Evolutionary conservation across 2,329 filamentous ascomycete genomes (phyloP), one percentile per base, ranked within the genome.

Genomic region (Colletotrichum magnum): DNA sequence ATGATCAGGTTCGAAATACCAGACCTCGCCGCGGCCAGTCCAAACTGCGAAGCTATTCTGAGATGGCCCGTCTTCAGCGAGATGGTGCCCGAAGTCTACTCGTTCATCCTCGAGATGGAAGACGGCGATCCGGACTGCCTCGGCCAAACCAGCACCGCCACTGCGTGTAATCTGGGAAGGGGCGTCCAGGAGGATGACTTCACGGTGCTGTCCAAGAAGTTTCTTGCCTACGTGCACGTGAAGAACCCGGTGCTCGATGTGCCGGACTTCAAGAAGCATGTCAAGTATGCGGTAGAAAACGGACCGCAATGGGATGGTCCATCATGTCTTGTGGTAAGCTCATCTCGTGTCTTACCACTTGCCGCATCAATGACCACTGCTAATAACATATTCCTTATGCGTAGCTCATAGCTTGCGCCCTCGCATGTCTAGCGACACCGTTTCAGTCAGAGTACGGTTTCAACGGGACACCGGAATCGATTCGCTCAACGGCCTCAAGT

Each of bases 211-310:
- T 73, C 75, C 16, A 72, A 77, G 36, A 72, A 63, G 6, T 79
- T 79, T 51, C 66, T 79, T 15, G 60, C 73, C 3, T 77, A 77
- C 51, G 76, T 77, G 13, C 76, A 79, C n/a, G 74, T 76, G 21
- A 79, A 79, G 58, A 79, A 79, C 28, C 77, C 77, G 4, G 75
- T 79, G 10, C 69, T 79, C 6, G 76, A 78, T 58, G 67, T 74
- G 3, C 68, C 63, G 0, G 66, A 69, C 43, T 65, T 69, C 18
- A 69, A 64, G 18, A 56, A 60, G 13, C 73, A 72, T 58, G 76
- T 73, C 6, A 74, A 70, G 36, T 28, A 70, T 21, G 73, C 76
- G 5, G 69, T 71, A 6, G 73, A 75, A 51, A 62, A 73, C 53
- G 76, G 77, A 2, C 75, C 76, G 50, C 70, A 71, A 2, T 78